phyloP scores from a whole-genome alignment of 2,329 filamentous ascomycete genomes.

The Calonectria montana region DNA sequence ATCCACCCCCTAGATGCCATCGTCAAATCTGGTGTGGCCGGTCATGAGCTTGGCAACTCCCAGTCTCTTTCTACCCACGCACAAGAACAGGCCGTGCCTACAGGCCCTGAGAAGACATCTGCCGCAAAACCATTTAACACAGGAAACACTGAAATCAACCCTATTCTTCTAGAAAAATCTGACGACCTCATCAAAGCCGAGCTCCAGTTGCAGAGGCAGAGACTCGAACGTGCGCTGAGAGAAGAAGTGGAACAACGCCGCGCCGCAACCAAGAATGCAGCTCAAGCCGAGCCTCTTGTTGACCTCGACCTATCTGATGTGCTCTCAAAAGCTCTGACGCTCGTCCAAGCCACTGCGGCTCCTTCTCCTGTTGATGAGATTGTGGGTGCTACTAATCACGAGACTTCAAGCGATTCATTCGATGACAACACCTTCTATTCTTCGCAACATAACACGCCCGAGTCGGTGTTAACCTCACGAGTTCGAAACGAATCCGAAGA shows the following conservation, averaged over 20 bases:
- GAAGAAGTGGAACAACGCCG: slow-evolving; percentile 79
- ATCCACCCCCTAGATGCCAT: slow-evolving; percentile 37
- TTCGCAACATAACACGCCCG: slow-evolving; percentile 86
- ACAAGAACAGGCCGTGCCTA: slow-evolving; percentile 40
- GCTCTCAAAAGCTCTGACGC: slow-evolving; percentile 74
- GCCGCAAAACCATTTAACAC: slow-evolving; percentile 55
- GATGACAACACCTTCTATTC: slow-evolving; percentile 98
- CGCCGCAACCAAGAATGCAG: slow-evolving; percentile 51
- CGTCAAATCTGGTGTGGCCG: slow-evolving; percentile 26
- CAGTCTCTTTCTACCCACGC: slow-evolving; percentile 51
- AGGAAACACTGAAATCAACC: slow-evolving; percentile 77
- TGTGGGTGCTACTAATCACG: slow-evolving; percentile 64
- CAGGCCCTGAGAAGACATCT: slow-evolving; percentile 41
- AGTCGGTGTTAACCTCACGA: slow-evolving; percentile 61
- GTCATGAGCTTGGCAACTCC: slow-evolving; percentile 42
- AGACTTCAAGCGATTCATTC: slow-evolving; percentile 80
- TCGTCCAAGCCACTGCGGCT: slow-evolving; percentile 77
- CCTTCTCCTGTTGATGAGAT: slow-evolving; percentile 67
- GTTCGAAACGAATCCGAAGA: slow-evolving; percentile 59
- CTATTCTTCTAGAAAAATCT: slow-evolving; percentile 87
- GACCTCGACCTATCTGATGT: slow-evolving; percentile 81
- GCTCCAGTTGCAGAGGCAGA: slow-evolving; percentile 81
- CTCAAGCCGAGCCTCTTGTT: slow-evolving; percentile 65
- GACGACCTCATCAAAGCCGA: slow-evolving; percentile 86
- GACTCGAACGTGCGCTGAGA: slow-evolving; percentile 80